Percentiles rank a stretch among this genome's conserved stretches.
Conservation (phyloP, 441 rosid genomes). For the Adansonia madagascariensis region DNA sequence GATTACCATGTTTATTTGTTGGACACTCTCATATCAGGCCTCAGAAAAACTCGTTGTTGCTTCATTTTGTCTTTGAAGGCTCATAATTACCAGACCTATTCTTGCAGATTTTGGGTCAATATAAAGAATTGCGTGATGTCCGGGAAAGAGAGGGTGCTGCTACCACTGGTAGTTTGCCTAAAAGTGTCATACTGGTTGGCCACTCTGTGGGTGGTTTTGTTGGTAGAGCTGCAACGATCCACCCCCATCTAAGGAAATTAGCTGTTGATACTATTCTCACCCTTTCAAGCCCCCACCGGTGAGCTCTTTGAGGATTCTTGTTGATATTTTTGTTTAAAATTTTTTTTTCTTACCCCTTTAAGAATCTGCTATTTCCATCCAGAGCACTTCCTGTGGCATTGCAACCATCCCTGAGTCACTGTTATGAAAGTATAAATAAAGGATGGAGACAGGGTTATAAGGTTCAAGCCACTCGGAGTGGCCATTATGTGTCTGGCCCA, state of each 20-base stretch:
- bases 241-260: conserved; percentile 75
- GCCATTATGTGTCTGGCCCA: conserved; percentile 56
- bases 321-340: conserved; percentile 22
- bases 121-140: conserved; percentile 69
- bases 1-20: conserved; percentile 2
- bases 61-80: conserved; percentile 8
- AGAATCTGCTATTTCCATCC: conserved; percentile 38
- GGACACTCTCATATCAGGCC: neutral
- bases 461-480: conserved; percentile 55
- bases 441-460: conserved; percentile 86
- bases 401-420: conserved; percentile 93
- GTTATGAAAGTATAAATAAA: conserved; percentile 70
- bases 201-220: conserved; percentile 99
- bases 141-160: conserved; percentile 81
- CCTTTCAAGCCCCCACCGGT: conserved; percentile 96
- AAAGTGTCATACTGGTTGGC: conserved; percentile 88
- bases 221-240: conserved; percentile 92
- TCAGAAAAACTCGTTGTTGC: neutral
- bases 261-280: conserved; percentile 88
- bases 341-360: conserved; percentile 28
- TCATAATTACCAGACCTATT: neutral
- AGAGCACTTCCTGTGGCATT: conserved; percentile 96
- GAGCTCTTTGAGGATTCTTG: conserved; percentile 37
- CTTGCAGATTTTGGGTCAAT: conserved; percentile 85
- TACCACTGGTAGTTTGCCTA: conserved; percentile 62